phyloP scores from a whole-genome alignment of 805 yeast species.

The Barnettozyma vustinii region DNA sequence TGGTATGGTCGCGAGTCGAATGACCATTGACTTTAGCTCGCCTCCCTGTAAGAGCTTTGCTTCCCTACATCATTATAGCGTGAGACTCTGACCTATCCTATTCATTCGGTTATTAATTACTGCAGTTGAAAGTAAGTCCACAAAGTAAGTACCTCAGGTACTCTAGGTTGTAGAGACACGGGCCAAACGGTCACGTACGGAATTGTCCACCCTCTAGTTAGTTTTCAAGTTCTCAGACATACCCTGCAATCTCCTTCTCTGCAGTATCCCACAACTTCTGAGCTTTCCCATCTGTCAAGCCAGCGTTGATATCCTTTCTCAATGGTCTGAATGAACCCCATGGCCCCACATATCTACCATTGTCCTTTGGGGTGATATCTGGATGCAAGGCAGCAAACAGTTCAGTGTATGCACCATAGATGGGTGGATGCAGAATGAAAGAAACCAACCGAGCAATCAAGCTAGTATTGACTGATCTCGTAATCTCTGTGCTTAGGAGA shows the following conservation, averaged over 20 bases:
- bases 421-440: not conserved
- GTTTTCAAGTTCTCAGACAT: too few species aligned
- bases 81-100: too few species aligned
- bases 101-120: too few species aligned
- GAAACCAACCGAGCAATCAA: not conserved
- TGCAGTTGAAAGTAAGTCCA: too few species aligned
- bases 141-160: too few species aligned
- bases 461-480: slow-evolving; percentile 17
- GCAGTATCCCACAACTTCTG: slow-evolving; percentile 31
- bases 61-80: too few species aligned
- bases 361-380: slow-evolving; percentile 26
- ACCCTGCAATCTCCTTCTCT: slow-evolving; percentile 19
- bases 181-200: too few species aligned
- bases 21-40: too few species aligned
- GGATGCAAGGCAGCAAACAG: slow-evolving; percentile 39
- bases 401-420: slow-evolving; percentile 40
- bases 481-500: slow-evolving; percentile 29
- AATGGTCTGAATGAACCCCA: slow-evolving; percentile 36
- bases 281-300: slow-evolving; percentile 29
- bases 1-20: too few species aligned
- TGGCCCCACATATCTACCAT: slow-evolving; percentile 36
- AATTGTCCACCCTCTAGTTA: too few species aligned
- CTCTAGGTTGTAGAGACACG: too few species aligned
- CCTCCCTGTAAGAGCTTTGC: too few species aligned
- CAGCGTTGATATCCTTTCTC: slow-evolving; percentile 32